Percentiles rank a stretch among this genome's conserved stretches.
These are phyloP conservation scores for Phytomonas sp. DNA, from an alignment of 208 protist genomes.

Conservation along the genomic window DNA sequence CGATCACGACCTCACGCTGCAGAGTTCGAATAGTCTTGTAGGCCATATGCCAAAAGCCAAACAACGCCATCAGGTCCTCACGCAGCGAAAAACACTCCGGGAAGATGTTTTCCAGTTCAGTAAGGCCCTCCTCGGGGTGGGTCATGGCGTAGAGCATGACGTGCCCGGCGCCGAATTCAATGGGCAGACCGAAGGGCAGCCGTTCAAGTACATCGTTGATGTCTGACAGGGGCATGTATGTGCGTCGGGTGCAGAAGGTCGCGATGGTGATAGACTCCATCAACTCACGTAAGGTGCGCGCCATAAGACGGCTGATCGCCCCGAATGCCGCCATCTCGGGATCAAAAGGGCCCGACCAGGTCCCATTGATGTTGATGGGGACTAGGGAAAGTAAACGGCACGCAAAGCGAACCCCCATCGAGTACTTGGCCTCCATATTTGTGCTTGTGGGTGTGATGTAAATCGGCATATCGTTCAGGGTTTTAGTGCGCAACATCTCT, in stretches of 20 bases:
- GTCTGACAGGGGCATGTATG: slow-evolving; percentile 41
- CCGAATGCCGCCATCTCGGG: slow-evolving; percentile 79
- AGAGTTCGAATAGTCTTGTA: slow-evolving; percentile 40
- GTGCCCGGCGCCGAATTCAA: slow-evolving; percentile 70
- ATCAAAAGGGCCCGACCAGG: slow-evolving; percentile 78
- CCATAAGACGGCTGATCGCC: slow-evolving; percentile 55
- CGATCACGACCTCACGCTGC: slow-evolving; percentile 21
- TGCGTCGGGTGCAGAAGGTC: slow-evolving; percentile 42
- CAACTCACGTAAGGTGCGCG: slow-evolving; percentile 58
- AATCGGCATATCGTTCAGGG: slow-evolving; percentile 43
- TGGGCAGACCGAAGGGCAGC: slow-evolving; percentile 63
- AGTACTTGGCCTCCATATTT: slow-evolving; percentile 15
- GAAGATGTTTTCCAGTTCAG: slow-evolving; percentile 36
- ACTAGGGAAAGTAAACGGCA: slow-evolving; percentile 74
- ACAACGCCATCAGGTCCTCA: slow-evolving; percentile 60
- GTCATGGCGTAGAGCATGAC: slow-evolving; percentile 59
- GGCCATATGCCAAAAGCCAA: slow-evolving; percentile 73
- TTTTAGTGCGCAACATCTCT: slow-evolving; percentile 67
- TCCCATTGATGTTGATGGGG: slow-evolving; percentile 48
- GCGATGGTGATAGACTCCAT: slow-evolving; percentile 50
- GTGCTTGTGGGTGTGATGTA: slow-evolving; percentile 27
- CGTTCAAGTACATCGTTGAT: slow-evolving; percentile 36
- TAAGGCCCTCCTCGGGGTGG: slow-evolving; percentile 50
- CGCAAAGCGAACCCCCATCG: slow-evolving; percentile 44
- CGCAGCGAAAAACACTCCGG: slow-evolving; percentile 38